Percentiles rank a stretch among this genome's conserved stretches.
These are phyloP conservation scores for Cladorrhinum sp. DNA, from an alignment of 2,329 filamentous ascomycete genomes.

Conservation along the genomic window DNA sequence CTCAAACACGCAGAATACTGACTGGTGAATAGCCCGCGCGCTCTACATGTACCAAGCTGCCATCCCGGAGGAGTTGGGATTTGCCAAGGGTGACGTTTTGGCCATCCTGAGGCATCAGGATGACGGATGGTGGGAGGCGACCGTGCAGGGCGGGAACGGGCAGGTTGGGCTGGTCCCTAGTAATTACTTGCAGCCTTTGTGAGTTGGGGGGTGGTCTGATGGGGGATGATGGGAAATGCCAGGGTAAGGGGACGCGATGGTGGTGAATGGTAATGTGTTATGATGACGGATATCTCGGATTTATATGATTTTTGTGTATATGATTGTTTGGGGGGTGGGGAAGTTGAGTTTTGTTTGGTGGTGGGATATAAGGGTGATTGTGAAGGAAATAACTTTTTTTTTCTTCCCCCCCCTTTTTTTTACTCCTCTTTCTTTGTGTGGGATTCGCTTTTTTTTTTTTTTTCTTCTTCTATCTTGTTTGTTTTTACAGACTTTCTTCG, in stretches of 20 bases:
- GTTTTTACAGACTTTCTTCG: not conserved
- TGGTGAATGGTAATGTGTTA: too few species aligned
- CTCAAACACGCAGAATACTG: too few species aligned
- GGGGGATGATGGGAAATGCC: not conserved
- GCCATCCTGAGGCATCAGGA: slow-evolving; percentile 89
- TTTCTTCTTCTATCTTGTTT: too few species aligned
- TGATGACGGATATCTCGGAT: too few species aligned
- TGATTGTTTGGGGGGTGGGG: not conserved
- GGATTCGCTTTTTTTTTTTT: not conserved
- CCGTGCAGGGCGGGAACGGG: slow-evolving; percentile 69
- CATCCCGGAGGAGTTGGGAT: slow-evolving; percentile 91
- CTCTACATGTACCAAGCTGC: slow-evolving; percentile 93
- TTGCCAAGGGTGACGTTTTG: slow-evolving; percentile 86
- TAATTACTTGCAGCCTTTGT: slow-evolving; percentile 59
- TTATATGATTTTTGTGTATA: too few species aligned
- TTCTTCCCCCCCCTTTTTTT: too few species aligned
- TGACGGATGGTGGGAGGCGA: slow-evolving; percentile 99
- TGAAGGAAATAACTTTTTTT: too few species aligned
- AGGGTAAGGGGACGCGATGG: too few species aligned
- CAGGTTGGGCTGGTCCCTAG: slow-evolving; percentile 62
- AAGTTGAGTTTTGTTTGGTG: too few species aligned
- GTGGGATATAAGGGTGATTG: too few species aligned
- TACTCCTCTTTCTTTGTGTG: too few species aligned
- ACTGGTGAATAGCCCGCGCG: slow-evolving; percentile 93
- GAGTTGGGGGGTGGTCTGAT: not conserved